A percentile compares a stretch with the other conserved stretches of the same genome.
Conservation (phyloP, 2,329 filamentous ascomycete species). For the Colletotrichum horii region DNA sequence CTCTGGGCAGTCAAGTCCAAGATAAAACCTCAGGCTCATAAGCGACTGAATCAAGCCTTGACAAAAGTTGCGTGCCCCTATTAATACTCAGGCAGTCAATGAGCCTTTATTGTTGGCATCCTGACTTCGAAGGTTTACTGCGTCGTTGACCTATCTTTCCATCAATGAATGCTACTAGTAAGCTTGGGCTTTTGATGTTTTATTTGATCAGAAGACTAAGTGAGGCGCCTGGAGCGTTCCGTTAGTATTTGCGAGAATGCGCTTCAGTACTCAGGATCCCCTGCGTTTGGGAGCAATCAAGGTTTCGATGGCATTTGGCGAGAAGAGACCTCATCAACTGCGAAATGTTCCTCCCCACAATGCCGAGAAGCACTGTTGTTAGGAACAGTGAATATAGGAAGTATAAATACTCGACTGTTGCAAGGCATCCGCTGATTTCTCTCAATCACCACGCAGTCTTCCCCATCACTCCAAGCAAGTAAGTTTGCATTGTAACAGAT, state of each 20-base stretch:
- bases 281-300: background rate
- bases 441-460: background rate
- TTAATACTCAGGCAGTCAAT: background rate
- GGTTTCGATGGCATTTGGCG: background rate
- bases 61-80: background rate
- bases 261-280: background rate
- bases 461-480: background rate
- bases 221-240: background rate
- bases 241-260: background rate
- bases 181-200: background rate
- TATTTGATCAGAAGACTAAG: background rate
- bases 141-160: background rate
- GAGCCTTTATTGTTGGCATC: background rate
- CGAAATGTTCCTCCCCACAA: background rate
- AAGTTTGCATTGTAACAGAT: background rate
- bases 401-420: background rate
- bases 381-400: background rate
- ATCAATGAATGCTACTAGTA: background rate
- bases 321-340: background rate
- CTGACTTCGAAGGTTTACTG: background rate
- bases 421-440: fast-evolving
- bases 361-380: background rate
- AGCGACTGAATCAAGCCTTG: background rate
- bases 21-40: background rate
- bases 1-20: fast-evolving